A percentile compares a stretch with the other conserved stretches of the same genome.
Conservation (phyloP, 2,329 filamentous ascomycete species). For the Chrysoporthe cubensis region DNA sequence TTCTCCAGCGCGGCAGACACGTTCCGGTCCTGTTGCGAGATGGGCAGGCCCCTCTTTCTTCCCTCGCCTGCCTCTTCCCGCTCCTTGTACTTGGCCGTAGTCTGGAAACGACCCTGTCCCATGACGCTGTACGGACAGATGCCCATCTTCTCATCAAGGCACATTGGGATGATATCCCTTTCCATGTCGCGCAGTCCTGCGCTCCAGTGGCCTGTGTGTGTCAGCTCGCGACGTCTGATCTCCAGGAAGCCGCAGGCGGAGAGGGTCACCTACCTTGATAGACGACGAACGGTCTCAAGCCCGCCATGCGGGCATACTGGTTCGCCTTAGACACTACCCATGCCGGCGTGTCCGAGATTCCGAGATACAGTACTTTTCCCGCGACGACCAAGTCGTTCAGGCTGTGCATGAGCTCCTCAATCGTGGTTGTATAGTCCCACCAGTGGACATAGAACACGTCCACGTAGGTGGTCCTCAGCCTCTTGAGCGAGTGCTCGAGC, state of each 20-base stretch:
- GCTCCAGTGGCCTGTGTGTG: conserved; percentile 3
- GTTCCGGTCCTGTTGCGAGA: conserved; percentile 42
- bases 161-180: conserved; percentile 49
- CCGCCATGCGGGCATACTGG: conserved; percentile 35
- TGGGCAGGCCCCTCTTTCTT: background rate
- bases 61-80: conserved; percentile 43
- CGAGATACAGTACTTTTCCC: conserved; percentile 39
- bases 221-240: background rate
- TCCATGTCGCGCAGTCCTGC: conserved; percentile 41
- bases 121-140: conserved; percentile 64
- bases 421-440: conserved; percentile 35
- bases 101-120: conserved; percentile 56
- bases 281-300: conserved; percentile 37
- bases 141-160: conserved; percentile 50
- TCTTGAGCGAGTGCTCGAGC: conserved; percentile 45
- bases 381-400: conserved; percentile 34
- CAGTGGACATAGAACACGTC: conserved; percentile 40
- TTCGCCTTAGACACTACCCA: conserved; percentile 39
- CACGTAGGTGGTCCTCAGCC: conserved; percentile 43
- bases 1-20: conserved; percentile 57
- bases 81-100: conserved; percentile 33
- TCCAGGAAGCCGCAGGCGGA: background rate
- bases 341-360: conserved; percentile 37
- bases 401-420: conserved; percentile 36
- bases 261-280: conserved; percentile 45